Percentiles rank a stretch among this genome's conserved stretches.
phyloP scores from a whole-genome alignment of 352 stramenopile genomes.

The Pythium phragmiticola region DNA sequence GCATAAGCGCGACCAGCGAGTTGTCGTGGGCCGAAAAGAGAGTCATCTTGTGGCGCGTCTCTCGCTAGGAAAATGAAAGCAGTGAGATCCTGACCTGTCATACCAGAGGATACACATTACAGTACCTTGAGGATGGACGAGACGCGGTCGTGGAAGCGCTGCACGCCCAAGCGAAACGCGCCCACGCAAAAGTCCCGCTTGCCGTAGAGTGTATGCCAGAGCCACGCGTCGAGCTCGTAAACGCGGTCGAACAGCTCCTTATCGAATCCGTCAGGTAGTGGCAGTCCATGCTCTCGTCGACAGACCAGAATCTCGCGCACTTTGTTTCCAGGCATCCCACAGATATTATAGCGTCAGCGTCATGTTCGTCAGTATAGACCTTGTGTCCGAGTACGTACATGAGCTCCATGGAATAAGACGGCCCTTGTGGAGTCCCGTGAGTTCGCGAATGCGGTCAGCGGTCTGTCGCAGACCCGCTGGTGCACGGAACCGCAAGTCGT shows the following conservation, averaged over 20 bases:
- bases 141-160: slow-evolving; percentile 54
- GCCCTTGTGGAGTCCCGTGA: slow-evolving; percentile 38
- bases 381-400: slow-evolving; percentile 35
- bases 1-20: slow-evolving; percentile 68
- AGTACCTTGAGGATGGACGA: slow-evolving; percentile 39
- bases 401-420: slow-evolving; percentile 63
- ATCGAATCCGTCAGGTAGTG: slow-evolving; percentile 53
- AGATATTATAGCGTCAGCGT: neutral
- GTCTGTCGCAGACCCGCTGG: slow-evolving; percentile 40
- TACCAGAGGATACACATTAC: neutral
- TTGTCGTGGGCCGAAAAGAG: slow-evolving; percentile 83
- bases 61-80: slow-evolving; percentile 10
- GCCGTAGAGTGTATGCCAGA: slow-evolving; percentile 75
- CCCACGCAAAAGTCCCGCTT: slow-evolving; percentile 61
- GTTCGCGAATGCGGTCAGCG: slow-evolving; percentile 38
- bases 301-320: slow-evolving; percentile 77
- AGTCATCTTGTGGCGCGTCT: slow-evolving; percentile 48
- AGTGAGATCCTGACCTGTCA: too few relatives aligned
- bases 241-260: slow-evolving; percentile 62
- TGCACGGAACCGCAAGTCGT: slow-evolving; percentile 51
- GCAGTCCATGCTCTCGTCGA: slow-evolving; percentile 52
- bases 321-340: slow-evolving; percentile 14
- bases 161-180: slow-evolving; percentile 59
- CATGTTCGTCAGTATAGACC: neutral
- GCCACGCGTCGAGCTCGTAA: slow-evolving; percentile 63